phyloP scores from a whole-genome alignment of 768 basidiomycete genomes.

The Hericium coralloides region DNA sequence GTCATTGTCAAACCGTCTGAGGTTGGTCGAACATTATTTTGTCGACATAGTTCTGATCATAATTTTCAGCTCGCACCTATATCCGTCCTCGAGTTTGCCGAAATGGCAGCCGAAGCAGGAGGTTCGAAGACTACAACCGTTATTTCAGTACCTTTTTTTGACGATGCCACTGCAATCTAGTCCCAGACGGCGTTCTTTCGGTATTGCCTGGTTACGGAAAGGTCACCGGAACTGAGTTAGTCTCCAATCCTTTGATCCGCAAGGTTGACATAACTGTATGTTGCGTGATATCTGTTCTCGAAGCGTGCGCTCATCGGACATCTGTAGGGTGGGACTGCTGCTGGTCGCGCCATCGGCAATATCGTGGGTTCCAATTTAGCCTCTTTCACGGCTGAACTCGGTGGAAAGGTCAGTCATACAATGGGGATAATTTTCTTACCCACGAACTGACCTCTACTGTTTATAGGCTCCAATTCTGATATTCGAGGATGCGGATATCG shows the following conservation, averaged over 20 bases:
- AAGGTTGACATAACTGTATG: constrained; percentile 80
- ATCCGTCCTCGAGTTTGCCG: constrained; percentile 68
- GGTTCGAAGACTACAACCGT: constrained; percentile 29
- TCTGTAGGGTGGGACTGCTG: constrained; percentile 63
- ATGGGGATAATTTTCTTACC: constrained; percentile 1
- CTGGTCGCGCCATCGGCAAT: constrained; percentile 65
- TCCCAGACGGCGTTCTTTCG: constrained; percentile 68
- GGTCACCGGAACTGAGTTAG: constrained; percentile 55
- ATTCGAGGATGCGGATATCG: constrained; percentile 69
- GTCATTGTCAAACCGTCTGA: constrained; percentile 81
- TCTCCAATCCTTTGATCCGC: constrained; percentile 54
- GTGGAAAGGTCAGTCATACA: constrained; percentile 54
- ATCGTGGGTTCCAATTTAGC: constrained; percentile 70
- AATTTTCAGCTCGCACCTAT: constrained; percentile 58
- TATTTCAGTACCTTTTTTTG: background rate
- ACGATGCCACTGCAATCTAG: constrained; percentile 26
- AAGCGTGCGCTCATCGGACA: background rate
- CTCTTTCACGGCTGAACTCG: constrained; percentile 74
- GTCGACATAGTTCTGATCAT: background rate
- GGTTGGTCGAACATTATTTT: constrained; percentile 23
- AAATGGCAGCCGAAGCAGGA: constrained; percentile 56
- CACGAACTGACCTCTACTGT: background rate
- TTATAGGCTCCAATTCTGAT: constrained; percentile 69
- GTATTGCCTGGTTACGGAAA: constrained; percentile 68
- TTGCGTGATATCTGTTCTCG: background rate